phyloP scores from a whole-genome alignment of 495 filamentous ascomycete species.

The Penicillium egyptiacum region DNA sequence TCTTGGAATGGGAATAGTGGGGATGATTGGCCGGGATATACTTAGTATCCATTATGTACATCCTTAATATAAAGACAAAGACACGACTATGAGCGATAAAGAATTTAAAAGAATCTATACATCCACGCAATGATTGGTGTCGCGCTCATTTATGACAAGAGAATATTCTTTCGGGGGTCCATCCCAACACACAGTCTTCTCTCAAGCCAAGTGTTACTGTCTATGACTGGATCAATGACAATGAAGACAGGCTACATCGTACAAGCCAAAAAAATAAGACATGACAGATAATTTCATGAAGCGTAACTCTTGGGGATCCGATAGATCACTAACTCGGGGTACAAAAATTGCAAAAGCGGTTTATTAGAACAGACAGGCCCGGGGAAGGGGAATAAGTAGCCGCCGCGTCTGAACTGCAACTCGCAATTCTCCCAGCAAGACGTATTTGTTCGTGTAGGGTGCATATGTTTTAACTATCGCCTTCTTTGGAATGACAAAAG shows the following conservation, averaged over 20 bases:
- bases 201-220: too few species aligned
- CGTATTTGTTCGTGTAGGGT: conserved; percentile 35
- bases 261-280: conserved; percentile 16
- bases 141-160: neutral
- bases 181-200: neutral
- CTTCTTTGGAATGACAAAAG: conserved; percentile 6
- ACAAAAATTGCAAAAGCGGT: conserved; percentile 30
- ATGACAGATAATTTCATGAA: conserved; percentile 46
- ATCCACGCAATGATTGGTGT: neutral
- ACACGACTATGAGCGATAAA: neutral
- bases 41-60: neutral
- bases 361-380: conserved; percentile 23
- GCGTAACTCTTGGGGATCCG: conserved; percentile 42
- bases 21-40: conserved; percentile 21
- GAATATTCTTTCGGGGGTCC: neutral
- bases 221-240: neutral
- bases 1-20: conserved; percentile 16
- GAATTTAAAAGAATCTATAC: neutral
- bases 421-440: conserved; percentile 26
- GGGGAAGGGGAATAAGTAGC: conserved; percentile 17
- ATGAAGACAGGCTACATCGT: neutral
- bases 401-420: conserved; percentile 18
- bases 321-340: conserved; percentile 36
- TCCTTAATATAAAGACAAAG: neutral
- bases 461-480: conserved; percentile 26